phyloP scores from a whole-genome alignment of 148 eudicot genomes.

The Rheum nobile region DNA sequence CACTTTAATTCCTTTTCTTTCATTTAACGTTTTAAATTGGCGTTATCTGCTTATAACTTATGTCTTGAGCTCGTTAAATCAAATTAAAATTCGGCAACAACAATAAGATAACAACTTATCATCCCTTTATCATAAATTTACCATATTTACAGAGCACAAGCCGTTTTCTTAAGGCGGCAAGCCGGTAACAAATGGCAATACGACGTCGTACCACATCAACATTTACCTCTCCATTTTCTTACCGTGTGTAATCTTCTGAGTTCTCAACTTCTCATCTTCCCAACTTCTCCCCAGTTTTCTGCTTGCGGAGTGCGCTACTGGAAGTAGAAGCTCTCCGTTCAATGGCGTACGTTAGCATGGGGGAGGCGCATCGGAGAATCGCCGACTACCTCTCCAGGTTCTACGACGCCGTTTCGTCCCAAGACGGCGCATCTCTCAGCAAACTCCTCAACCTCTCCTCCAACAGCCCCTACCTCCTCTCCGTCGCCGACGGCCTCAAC shows the following conservation, averaged over 20 bases:
- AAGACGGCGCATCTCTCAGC: constrained; percentile 59
- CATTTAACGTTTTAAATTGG: too few species aligned
- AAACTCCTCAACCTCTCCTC: constrained; percentile 65
- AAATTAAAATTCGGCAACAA: too few species aligned
- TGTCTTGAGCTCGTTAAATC: too few species aligned
- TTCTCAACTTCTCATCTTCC: background rate
- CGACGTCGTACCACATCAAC: background rate
- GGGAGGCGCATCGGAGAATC: constrained; percentile 83
- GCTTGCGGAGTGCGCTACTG: background rate
- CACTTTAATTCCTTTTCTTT: too few species aligned
- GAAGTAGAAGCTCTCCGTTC: background rate
- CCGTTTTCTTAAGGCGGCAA: too few species aligned
- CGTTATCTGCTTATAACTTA: too few species aligned
- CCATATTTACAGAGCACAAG: too few species aligned
- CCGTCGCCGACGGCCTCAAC: constrained; percentile 79
- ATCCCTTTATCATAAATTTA: too few species aligned
- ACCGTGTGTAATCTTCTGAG: background rate
- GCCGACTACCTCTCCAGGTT: constrained; percentile 57
- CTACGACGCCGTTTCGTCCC: constrained; percentile 57
- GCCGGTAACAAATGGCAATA: background rate
- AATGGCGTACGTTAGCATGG: constrained; percentile 85
- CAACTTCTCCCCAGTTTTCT: too few species aligned
- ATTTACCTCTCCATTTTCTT: too few species aligned
- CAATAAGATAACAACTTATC: too few species aligned
- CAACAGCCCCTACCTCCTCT: constrained; percentile 39